Percentiles rank a stretch among this genome's conserved stretches.
Conservation (phyloP, 2,329 filamentous ascomycete genomes). For the Cladosporium halotolerans region DNA sequence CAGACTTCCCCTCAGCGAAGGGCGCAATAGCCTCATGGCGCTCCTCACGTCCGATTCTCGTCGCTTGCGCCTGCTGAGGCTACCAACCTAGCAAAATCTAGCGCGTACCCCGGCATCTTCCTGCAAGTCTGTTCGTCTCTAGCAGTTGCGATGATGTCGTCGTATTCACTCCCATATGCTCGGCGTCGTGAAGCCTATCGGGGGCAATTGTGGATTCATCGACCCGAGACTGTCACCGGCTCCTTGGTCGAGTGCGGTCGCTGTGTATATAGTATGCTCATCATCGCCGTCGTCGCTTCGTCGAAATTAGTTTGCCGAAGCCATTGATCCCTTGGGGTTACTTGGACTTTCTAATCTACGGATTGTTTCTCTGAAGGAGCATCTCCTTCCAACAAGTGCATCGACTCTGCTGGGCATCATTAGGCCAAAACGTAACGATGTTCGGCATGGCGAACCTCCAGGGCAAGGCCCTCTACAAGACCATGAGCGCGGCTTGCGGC, state of each 20-base stretch:
- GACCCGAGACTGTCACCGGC: no score
- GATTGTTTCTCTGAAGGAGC: not conserved
- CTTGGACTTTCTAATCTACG: no score
- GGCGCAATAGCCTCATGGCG: not conserved
- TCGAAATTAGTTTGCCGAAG: no score
- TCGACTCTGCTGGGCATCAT: not conserved
- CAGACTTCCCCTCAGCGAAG: not conserved
- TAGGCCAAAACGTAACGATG: not conserved
- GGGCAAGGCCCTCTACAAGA: slow-evolving; percentile 24
- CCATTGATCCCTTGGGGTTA: no score
- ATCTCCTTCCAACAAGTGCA: not conserved
- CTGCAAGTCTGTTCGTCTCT: not conserved
- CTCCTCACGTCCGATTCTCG: not conserved
- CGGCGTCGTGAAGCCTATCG: not conserved
- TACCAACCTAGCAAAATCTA: not conserved
- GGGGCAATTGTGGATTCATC: no score
- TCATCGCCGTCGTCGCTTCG: no score
- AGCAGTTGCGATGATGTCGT: not conserved
- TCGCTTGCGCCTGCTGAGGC: slow-evolving; percentile 2
- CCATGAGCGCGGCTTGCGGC: slow-evolving; percentile 26
- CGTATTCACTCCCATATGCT: not conserved
- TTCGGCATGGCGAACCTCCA: slow-evolving; percentile 17
- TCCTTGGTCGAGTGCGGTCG: not conserved
- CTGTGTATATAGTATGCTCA: not conserved
- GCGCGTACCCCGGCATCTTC: not conserved